A percentile compares a stretch with the other conserved stretches of the same genome.
Evolutionary conservation across 2,329 filamentous ascomycete species (phyloP).

Genomic region (Neophaeococcomyces mojaviensis): DNA sequence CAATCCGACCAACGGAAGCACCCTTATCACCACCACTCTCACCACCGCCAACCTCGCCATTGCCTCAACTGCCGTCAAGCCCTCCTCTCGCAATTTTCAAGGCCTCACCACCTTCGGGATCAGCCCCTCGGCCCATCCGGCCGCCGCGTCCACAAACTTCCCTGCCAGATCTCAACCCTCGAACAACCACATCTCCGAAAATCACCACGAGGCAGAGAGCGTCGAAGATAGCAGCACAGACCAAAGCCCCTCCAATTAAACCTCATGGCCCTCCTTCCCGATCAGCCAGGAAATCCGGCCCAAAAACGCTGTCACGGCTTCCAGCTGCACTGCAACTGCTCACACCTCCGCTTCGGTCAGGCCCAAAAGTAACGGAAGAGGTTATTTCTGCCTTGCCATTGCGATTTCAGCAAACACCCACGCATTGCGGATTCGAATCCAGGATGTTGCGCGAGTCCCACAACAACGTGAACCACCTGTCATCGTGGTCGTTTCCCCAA

Average conservation of each 20-base stretch:
- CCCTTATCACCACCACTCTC: slow-evolving; percentile 3
- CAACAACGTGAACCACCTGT: neutral
- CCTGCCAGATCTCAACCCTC: slow-evolving; percentile 18
- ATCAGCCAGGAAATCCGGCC: neutral
- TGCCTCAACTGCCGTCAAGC: slow-evolving; percentile 1
- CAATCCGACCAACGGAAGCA: slow-evolving; percentile 3
- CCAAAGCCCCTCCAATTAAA: neutral
- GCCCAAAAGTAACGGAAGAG: slow-evolving; percentile 7
- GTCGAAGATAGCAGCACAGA: slow-evolving; percentile 1
- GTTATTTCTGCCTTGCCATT: slow-evolving; percentile 8
- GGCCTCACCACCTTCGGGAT: neutral
- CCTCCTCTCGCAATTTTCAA: neutral
- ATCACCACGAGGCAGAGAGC: slow-evolving; percentile 5
- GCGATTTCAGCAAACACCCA: neutral
- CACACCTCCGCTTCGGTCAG: slow-evolving; percentile 5
- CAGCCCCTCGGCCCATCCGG: slow-evolving; percentile 12
- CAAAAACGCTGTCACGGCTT: neutral
- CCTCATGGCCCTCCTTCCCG: neutral
- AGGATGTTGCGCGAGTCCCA: neutral
- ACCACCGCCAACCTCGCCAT: slow-evolving; percentile 7
- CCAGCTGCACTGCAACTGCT: slow-evolving; percentile 7
- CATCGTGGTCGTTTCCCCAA: slow-evolving; percentile 3
- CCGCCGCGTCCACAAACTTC: slow-evolving; percentile 19
- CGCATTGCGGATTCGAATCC: neutral
- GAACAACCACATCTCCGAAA: slow-evolving; percentile 16